A percentile compares a stretch with the other conserved stretches of the same genome.
Conservation (phyloP, 352 stramenopile genomes). For the Pythium grandisporangium region DNA sequence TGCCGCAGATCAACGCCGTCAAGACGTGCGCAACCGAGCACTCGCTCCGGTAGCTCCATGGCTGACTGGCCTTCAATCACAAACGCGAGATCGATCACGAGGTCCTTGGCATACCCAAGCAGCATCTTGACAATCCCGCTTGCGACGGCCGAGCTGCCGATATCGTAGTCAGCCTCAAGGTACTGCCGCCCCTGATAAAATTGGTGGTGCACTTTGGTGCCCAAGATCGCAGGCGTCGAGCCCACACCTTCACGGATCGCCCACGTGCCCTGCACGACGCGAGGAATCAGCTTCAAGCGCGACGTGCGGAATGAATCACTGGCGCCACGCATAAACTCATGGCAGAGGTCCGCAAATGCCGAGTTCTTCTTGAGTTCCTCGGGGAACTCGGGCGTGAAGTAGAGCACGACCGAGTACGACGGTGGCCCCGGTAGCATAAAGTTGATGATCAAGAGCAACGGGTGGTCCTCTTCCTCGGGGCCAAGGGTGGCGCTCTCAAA, state of each 20-base stretch:
- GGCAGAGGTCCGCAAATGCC: conserved; percentile 58
- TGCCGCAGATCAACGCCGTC: conserved; percentile 53
- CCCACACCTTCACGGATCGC: conserved; percentile 81
- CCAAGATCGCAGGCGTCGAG: conserved; percentile 85
- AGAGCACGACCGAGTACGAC: conserved; percentile 64
- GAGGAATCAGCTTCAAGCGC: conserved; percentile 87
- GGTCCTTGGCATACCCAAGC: conserved; percentile 45
- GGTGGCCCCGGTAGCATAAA: conserved; percentile 69
- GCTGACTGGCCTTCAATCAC: conserved; percentile 66
- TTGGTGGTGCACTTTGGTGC: conserved; percentile 83
- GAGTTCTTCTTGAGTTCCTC: conserved; percentile 51
- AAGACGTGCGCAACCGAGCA: conserved; percentile 62
- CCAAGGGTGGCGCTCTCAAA: conserved; percentile 34
- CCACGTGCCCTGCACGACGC: conserved; percentile 85
- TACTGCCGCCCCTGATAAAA: conserved; percentile 64
- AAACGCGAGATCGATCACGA: conserved; percentile 80
- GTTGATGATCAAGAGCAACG: conserved; percentile 74
- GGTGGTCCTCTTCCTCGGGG: conserved; percentile 12
- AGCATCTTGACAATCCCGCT: conserved; percentile 63
- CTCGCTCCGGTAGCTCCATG: conserved; percentile 66
- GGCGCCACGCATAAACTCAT: conserved; percentile 41
- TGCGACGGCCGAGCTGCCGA: conserved; percentile 64
- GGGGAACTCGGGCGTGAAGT: conserved; percentile 65
- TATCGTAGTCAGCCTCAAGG: conserved; percentile 75
- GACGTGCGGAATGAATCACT: conserved; percentile 66